A percentile compares a stretch with the other conserved stretches of the same genome.
Evolutionary conservation across 176 grass and related monocot genomes (phyloP).

Genomic region (Avena atlantica): DNA sequence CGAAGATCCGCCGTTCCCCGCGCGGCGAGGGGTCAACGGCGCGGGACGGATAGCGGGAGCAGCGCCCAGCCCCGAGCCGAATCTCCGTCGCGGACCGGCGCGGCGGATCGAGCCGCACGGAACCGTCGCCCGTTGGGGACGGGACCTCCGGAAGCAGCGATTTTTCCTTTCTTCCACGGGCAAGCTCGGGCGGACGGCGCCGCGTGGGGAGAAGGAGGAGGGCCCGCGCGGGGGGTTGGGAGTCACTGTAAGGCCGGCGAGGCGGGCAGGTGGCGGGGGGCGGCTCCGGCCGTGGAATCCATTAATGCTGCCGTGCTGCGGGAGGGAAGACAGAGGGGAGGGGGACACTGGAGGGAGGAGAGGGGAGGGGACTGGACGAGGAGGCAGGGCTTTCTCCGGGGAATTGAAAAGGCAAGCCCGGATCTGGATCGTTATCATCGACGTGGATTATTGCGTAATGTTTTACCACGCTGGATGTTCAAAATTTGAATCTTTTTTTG

Average conservation of each 20-base stretch:
- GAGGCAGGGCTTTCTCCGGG: not conserved
- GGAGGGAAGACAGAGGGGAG: slow-evolving; percentile 3
- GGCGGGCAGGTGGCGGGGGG: not conserved
- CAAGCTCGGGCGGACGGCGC: not conserved
- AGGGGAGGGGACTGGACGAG: not conserved
- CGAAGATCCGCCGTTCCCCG: slow-evolving; percentile 49
- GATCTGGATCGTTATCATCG: slow-evolving; percentile 7
- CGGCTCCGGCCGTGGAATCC: slow-evolving; percentile 40
- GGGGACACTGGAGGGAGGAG: not conserved
- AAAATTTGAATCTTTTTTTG: slow-evolving; percentile 32
- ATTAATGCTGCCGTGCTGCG: slow-evolving; percentile 56
- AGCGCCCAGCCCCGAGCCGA: slow-evolving; percentile 29
- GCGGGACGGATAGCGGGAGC: slow-evolving; percentile 28
- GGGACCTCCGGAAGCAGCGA: slow-evolving; percentile 7
- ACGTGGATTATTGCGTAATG: slow-evolving; percentile 1
- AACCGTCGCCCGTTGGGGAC: not conserved
- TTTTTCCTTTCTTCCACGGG: not conserved
- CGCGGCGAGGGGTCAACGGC: slow-evolving; percentile 35
- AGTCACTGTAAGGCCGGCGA: slow-evolving; percentile 37
- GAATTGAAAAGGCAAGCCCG: slow-evolving; percentile 3
- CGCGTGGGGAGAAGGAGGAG: not conserved
- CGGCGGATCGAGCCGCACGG: slow-evolving; percentile 57
- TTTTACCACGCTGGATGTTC: slow-evolving; percentile 2
- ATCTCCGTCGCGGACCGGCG: slow-evolving; percentile 20
- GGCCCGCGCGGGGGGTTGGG: slow-evolving; percentile 14